Evolutionary conservation across 129 eudicot genomes (phyloP).

Genomic region (Flaveria sonorensis): DNA sequence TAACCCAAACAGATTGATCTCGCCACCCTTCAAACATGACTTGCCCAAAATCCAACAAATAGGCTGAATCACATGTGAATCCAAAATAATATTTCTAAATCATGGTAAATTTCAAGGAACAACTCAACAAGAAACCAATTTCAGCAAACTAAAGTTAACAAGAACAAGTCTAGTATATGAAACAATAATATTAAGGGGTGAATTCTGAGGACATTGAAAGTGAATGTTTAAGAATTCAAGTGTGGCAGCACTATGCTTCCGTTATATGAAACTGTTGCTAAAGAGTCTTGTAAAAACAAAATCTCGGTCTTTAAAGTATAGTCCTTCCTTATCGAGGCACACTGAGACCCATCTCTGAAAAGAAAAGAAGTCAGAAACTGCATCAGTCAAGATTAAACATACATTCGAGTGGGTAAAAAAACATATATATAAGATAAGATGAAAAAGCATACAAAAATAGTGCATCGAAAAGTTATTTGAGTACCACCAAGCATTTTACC

Average conservation of each 20-base stretch:
- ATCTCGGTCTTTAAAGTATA: background rate
- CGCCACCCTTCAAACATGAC: background rate
- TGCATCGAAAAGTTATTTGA: background rate
- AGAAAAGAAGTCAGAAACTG: conserved; percentile 8
- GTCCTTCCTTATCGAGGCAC: conserved; percentile 68
- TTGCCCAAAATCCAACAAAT: too few relatives aligned
- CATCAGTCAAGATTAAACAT: conserved; percentile 8
- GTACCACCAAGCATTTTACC: too few relatives aligned
- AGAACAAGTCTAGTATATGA: background rate
- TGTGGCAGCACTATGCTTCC: conserved; percentile 29
- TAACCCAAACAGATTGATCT: background rate
- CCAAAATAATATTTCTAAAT: background rate
- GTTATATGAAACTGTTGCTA: conserved; percentile 40
- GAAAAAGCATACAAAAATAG: background rate
- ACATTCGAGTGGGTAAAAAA: background rate
- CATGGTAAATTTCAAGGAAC: background rate
- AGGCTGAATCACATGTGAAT: background rate
- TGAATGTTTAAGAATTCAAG: background rate
- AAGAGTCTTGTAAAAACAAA: conserved; percentile 29
- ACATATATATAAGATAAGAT: background rate
- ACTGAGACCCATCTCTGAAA: conserved; percentile 73
- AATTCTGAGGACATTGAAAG: background rate
- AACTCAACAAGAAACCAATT: background rate
- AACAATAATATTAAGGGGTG: conserved; percentile 8
- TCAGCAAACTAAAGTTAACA: background rate